phyloP scores from a whole-genome alignment of 495 filamentous ascomycete genomes.

The Neurospora hispaniola region DNA sequence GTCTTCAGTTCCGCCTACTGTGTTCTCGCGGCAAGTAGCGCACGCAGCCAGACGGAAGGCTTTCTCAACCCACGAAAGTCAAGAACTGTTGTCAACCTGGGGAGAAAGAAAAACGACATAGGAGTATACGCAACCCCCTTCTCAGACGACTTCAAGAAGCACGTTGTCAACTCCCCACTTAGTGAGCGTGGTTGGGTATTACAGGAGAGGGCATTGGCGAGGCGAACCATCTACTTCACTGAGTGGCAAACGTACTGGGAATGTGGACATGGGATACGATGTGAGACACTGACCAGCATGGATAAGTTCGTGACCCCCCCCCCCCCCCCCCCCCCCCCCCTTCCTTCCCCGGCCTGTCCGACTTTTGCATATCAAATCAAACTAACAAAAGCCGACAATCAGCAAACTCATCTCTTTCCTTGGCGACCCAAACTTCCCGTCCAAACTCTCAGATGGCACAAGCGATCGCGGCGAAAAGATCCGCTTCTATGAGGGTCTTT shows the following conservation, averaged over 20 bases:
- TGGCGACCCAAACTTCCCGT: conserved; percentile 28
- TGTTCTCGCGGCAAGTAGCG: too few species aligned
- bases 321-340: too few species aligned
- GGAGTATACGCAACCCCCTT: too few species aligned
- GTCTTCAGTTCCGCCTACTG: too few species aligned
- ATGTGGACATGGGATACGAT: conserved; percentile 22
- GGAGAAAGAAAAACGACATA: too few species aligned
- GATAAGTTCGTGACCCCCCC: background rate
- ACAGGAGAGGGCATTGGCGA: conserved; percentile 31
- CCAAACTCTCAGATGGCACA: conserved; percentile 6
- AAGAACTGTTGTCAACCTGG: too few species aligned
- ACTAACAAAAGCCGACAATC: too few species aligned
- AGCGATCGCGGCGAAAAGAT: conserved; percentile 11
- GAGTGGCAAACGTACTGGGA: conserved; percentile 32
- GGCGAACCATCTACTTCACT: conserved; percentile 33
- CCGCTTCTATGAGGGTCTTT: conserved; percentile 20
- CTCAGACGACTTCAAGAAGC: conserved; percentile 9
- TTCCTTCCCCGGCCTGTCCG: too few species aligned
- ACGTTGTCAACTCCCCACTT: conserved; percentile 23
- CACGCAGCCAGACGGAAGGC: too few species aligned
- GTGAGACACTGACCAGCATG: too few species aligned
- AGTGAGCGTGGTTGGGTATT: conserved; percentile 32
- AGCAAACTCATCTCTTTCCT: conserved; percentile 18
- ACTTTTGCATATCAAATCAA: too few species aligned
- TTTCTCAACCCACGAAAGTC: too few species aligned